Percentiles rank a stretch among this genome's conserved stretches.
These are phyloP conservation scores for Trichoderma endophyticum DNA, from an alignment of 2,329 filamentous ascomycete genomes.

Conservation along the genomic window DNA sequence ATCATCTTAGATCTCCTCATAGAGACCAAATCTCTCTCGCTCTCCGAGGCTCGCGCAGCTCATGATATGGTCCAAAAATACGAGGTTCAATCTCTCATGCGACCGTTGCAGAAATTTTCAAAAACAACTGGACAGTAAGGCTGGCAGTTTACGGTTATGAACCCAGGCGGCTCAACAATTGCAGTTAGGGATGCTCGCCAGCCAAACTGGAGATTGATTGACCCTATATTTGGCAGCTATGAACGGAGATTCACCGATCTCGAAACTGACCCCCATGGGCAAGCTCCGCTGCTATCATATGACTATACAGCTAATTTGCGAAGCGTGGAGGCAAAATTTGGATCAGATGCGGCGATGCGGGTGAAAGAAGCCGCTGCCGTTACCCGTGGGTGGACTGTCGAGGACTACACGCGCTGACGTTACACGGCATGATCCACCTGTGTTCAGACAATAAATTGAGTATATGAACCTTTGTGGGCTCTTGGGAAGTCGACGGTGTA, in stretches of 20 bases:
- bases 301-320: constrained; percentile 22
- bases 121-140: constrained; percentile 14
- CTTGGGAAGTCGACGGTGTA: neutral
- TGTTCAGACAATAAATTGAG: neutral
- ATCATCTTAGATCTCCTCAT: constrained; percentile 36
- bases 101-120: constrained; percentile 19
- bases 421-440: constrained; percentile 21
- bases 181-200: constrained; percentile 23
- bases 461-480: neutral
- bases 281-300: neutral
- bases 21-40: constrained; percentile 31
- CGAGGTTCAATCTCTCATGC: constrained; percentile 36
- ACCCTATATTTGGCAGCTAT: constrained; percentile 26
- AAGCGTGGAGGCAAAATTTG: constrained; percentile 24
- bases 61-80: constrained; percentile 33
- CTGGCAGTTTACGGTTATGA: constrained; percentile 29
- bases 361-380: constrained; percentile 33
- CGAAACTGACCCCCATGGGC: constrained; percentile 27
- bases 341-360: constrained; percentile 31
- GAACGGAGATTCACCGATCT: constrained; percentile 34
- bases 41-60: constrained; percentile 26
- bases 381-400: constrained; percentile 35
- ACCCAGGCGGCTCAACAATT: constrained; percentile 27
- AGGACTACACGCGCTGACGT: constrained; percentile 35
- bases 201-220: constrained; percentile 25